phyloP scores from a whole-genome alignment of 352 stramenopile species.

The Pythium rishiriense region DNA sequence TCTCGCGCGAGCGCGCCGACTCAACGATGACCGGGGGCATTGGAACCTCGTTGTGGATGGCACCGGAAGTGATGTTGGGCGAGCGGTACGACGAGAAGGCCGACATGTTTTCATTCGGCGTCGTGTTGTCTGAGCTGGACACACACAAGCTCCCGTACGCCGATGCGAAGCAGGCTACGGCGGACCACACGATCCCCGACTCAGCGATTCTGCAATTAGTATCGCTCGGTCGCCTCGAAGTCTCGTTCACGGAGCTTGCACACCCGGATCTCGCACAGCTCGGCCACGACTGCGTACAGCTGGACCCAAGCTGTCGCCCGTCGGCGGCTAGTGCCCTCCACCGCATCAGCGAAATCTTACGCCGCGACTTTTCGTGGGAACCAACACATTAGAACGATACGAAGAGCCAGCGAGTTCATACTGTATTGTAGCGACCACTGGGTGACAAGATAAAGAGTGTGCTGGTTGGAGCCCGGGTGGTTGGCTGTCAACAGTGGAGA shows the following conservation, averaged over 20 bases:
- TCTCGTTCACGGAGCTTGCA: conserved; percentile 37
- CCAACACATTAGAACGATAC: neutral
- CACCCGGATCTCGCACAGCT: conserved; percentile 30
- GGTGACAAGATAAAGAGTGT: too few relatives aligned
- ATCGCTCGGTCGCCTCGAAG: conserved; percentile 16
- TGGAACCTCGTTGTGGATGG: neutral
- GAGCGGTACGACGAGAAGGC: conserved; percentile 6
- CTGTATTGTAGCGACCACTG: too few relatives aligned
- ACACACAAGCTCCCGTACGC: conserved; percentile 39
- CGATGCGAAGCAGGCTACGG: neutral
- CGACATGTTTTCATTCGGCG: conserved; percentile 1
- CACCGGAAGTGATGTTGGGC: neutral
- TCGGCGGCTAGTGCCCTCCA: conserved; percentile 27
- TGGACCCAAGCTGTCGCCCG: conserved; percentile 37
- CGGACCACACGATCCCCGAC: neutral
- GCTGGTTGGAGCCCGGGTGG: neutral
- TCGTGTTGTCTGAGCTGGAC: neutral
- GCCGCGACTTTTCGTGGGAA: neutral
- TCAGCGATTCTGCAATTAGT: neutral
- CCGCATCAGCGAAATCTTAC: neutral
- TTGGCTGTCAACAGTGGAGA: neutral
- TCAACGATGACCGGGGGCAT: conserved; percentile 37
- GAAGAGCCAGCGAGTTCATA: too few relatives aligned
- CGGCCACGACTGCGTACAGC: conserved; percentile 32
- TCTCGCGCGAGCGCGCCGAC: conserved; percentile 37